phyloP scores from a whole-genome alignment of 139 green algal genomes.

The Chlamydomonas asymmetrica region DNA sequence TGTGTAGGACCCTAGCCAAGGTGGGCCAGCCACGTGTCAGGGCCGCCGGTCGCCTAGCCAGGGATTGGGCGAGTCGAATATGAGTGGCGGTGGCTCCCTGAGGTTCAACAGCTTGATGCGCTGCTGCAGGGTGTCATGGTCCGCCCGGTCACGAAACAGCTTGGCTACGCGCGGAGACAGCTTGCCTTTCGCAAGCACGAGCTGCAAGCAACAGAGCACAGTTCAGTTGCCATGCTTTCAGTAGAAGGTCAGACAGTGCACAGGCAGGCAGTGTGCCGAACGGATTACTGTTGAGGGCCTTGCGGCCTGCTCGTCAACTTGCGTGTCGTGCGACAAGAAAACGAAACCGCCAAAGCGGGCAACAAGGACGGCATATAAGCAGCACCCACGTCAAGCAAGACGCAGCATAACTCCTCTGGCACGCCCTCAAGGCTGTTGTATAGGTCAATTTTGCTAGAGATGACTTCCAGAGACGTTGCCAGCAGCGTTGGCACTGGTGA shows the following conservation, averaged over 20 bases:
- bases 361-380: background rate
- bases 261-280: no score
- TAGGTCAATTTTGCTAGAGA: background rate
- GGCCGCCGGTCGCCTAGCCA: slow-evolving; percentile 25
- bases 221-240: no score
- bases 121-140: background rate
- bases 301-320: no score
- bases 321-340: no score
- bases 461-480: background rate
- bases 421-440: background rate
- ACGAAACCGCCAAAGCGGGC: background rate
- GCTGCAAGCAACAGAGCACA: slow-evolving; percentile 5
- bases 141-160: background rate
- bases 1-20: no score
- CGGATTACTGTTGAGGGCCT: background rate
- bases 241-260: no score
- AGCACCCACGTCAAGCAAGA: background rate
- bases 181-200: slow-evolving; percentile 14
- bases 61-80: background rate
- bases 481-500: background rate
- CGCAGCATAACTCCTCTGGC: slow-evolving; percentile 11
- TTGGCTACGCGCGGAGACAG: background rate
- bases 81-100: slow-evolving; percentile 3
- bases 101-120: background rate
- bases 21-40: no score